Conservation (phyloP, 2,329 filamentous ascomycete genomes). For the Trichoderma lentiforme region DNA sequence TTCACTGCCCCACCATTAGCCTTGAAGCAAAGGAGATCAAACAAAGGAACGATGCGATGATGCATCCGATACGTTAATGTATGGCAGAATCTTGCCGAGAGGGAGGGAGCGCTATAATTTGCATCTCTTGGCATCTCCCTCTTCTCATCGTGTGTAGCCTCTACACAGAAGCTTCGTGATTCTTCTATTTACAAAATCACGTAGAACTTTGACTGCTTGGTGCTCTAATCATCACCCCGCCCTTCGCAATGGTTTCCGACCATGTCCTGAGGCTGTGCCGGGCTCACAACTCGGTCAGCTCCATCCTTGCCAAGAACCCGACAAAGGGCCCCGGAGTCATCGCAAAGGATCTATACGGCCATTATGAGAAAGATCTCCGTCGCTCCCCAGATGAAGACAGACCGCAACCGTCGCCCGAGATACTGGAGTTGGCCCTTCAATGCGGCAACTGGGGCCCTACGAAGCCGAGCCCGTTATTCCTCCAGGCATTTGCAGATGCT, state of each 20-base stretch:
- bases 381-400: constrained; percentile 17
- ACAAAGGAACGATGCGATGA: not conserved
- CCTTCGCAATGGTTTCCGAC: constrained; percentile 29
- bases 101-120: not conserved
- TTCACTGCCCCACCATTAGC: not conserved
- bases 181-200: not conserved
- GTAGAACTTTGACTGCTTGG: not conserved
- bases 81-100: not conserved
- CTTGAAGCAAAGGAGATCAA: not conserved
- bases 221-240: not conserved
- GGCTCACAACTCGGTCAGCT: constrained; percentile 53
- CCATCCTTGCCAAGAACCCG: constrained; percentile 53
- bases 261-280: constrained; percentile 50
- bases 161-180: not conserved
- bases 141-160: not conserved
- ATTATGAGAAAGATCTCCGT: constrained; percentile 23
- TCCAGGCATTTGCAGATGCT: constrained; percentile 65
- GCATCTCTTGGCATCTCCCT: not conserved
- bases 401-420: constrained; percentile 29
- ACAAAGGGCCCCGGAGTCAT: constrained; percentile 50
- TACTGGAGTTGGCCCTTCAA: constrained; percentile 50
- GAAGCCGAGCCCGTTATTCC: constrained; percentile 64
- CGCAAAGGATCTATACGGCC: constrained; percentile 53
- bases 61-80: not conserved
- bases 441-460: constrained; percentile 67